A percentile compares a stretch with the other conserved stretches of the same genome.
Conservation (phyloP, 2,329 filamentous ascomycete species). For the Pezicula neosporulosa region DNA sequence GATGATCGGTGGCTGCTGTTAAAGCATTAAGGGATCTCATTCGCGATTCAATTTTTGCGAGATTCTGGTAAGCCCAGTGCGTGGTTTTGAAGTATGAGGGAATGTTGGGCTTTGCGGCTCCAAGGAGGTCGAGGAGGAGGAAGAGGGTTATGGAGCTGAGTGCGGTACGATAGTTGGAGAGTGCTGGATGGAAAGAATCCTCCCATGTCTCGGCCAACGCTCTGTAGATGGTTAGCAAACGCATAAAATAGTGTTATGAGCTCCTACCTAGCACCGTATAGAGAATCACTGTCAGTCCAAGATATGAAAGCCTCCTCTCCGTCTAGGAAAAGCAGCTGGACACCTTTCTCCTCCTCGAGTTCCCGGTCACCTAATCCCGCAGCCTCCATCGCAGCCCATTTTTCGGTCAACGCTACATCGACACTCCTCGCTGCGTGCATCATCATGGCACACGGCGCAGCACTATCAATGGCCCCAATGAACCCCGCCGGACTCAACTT, state of each 20-base stretch:
- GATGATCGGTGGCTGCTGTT: slow-evolving; percentile 50
- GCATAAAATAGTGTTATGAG: not conserved
- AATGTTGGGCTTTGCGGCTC: slow-evolving; percentile 62
- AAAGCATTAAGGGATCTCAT: slow-evolving; percentile 65
- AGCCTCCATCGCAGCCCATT: slow-evolving; percentile 72
- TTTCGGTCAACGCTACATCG: slow-evolving; percentile 73
- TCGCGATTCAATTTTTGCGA: slow-evolving; percentile 72
- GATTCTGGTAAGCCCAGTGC: slow-evolving; percentile 84
- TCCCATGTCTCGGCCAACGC: slow-evolving; percentile 84
- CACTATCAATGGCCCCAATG: slow-evolving; percentile 90
- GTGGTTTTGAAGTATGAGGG: slow-evolving; percentile 88
- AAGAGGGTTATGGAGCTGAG: slow-evolving; percentile 83
- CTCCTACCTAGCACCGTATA: slow-evolving; percentile 78
- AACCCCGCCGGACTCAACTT: slow-evolving; percentile 79
- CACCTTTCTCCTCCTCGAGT: slow-evolving; percentile 72
- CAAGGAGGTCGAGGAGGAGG: slow-evolving; percentile 86
- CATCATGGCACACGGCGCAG: slow-evolving; percentile 90
- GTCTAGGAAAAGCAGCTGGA: slow-evolving; percentile 88
- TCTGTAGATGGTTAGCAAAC: slow-evolving; percentile 32
- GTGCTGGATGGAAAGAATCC: slow-evolving; percentile 59
- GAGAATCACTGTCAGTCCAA: slow-evolving; percentile 79
- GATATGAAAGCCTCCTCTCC: slow-evolving; percentile 86
- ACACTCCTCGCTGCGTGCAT: slow-evolving; percentile 81
- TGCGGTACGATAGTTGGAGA: slow-evolving; percentile 71
- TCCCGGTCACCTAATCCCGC: slow-evolving; percentile 48